Evolutionary conservation across 495 filamentous ascomycete genomes (phyloP).

Genomic region (Podospora pseudocomata): DNA sequence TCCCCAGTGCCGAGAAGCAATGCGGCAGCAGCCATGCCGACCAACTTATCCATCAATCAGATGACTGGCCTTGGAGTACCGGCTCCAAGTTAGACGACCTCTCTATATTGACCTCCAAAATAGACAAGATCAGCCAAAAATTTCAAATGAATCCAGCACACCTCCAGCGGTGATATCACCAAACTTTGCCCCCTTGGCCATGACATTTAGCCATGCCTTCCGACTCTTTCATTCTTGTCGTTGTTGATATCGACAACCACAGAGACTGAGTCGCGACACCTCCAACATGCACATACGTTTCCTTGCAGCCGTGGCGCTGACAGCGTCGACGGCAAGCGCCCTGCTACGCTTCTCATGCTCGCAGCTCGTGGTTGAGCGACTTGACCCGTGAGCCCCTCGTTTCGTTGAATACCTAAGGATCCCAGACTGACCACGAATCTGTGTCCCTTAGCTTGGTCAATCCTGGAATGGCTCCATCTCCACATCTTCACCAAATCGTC

Average conservation of each 20-base stretch:
- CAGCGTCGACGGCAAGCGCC: not conserved
- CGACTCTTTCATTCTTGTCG: not conserved
- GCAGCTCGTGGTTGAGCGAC: constrained; percentile 10
- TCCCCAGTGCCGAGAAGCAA: not conserved
- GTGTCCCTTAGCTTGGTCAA: constrained; percentile 21
- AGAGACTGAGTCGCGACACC: not conserved
- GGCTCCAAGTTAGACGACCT: not conserved
- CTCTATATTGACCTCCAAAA: not conserved
- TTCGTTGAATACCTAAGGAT: not conserved
- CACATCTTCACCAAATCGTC: constrained; percentile 29
- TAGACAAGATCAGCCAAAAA: not conserved
- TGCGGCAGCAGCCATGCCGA: not conserved
- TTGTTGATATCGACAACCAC: not conserved
- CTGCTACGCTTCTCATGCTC: constrained; percentile 14
- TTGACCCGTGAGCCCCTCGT: constrained; percentile 8
- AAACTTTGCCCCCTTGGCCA: not conserved
- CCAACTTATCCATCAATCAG: not conserved
- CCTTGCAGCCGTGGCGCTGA: not conserved
- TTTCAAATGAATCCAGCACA: not conserved
- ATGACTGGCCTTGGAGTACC: not conserved
- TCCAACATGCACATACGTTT: not conserved
- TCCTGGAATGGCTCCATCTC: constrained; percentile 22
- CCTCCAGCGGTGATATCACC: not conserved
- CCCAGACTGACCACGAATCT: not conserved
- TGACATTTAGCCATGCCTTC: not conserved